Evolutionary conservation across 768 basidiomycete species (phyloP), one percentile per base, ranked within the genome.

Genomic region (Harrya chromipes): DNA sequence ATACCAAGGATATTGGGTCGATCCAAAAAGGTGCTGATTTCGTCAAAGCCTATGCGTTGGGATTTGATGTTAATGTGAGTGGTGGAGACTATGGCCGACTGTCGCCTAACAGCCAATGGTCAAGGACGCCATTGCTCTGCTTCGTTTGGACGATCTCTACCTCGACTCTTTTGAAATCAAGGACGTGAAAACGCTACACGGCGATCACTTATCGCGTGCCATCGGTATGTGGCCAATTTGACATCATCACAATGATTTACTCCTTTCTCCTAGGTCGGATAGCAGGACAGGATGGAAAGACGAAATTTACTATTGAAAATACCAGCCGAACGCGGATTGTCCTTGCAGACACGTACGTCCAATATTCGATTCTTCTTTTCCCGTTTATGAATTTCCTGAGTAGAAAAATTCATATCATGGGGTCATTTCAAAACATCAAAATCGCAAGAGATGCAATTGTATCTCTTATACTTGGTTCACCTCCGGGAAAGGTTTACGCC

Each of bases 111-210:
- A 2, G n/a, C 33, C 38, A 44, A 50, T 26, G 11, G 40, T 2
- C 44, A 53, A 97, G 91, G 97, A 99, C 59, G 85, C 95, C 6
- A 90, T 99, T 55, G 97, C 97, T 6, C 83, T 99, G 21, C 80
- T 99, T 29, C 83, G 97, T 54, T 68, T 99, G 60, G 97, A 99
- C 64, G 97, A 98, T 65, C 80, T 99, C 13, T 99, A 98, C 67
- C 87, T 99, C 40, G 97, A 98, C 62, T 94, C 94, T 3, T 97
- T 97, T 62, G 97, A 99, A 70, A 95, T 99, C 69, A 98, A 98
- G 69, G 97, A 99, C 59, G 94, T 98, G 45, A 99, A 99, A 73
- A 95, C 92, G 0, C 78, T 99, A 7, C 94, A 97, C 52, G 97
- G 97, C 2, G 97, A 99, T 62, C 97, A 99, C 69, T 76, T 99